phyloP scores from a whole-genome alignment of 1,284 basidiomycete genomes.

The Agaricales sp. region DNA sequence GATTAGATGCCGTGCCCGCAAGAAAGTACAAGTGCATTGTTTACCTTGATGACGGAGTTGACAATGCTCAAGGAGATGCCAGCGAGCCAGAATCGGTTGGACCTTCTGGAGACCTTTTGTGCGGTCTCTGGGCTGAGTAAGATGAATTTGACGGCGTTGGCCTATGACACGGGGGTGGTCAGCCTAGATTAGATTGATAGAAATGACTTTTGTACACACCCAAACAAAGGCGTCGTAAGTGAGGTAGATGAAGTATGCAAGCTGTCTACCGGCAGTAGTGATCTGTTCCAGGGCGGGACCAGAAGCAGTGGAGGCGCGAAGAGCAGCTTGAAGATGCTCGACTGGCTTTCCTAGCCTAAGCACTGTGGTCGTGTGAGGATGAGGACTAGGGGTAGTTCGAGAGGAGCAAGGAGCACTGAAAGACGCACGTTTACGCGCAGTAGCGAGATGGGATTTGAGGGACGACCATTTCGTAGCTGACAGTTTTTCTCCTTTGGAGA shows the following conservation, averaged over 20 bases:
- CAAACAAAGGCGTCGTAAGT: slow-evolving; percentile 75
- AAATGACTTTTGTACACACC: slow-evolving; percentile 37
- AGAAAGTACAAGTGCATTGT: slow-evolving; percentile 3
- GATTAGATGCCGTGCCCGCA: not conserved
- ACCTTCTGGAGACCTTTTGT: slow-evolving; percentile 57
- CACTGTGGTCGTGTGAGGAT: slow-evolving; percentile 36
- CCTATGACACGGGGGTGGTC: slow-evolving; percentile 26
- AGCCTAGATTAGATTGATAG: slow-evolving; percentile 2
- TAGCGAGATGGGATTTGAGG: slow-evolving; percentile 71
- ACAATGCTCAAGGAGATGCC: slow-evolving; percentile 77
- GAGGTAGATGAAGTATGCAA: slow-evolving; percentile 89
- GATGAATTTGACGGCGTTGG: slow-evolving; percentile 63
- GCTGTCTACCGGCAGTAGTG: slow-evolving; percentile 75
- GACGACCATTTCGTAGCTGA: slow-evolving; percentile 69
- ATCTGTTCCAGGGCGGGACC: slow-evolving; percentile 67
- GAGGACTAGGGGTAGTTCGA: slow-evolving; percentile 6
- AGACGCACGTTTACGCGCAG: slow-evolving; percentile 67
- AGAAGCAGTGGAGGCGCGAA: slow-evolving; percentile 61
- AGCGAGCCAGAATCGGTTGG: slow-evolving; percentile 85
- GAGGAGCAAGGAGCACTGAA: slow-evolving; percentile 4
- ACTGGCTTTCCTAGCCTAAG: slow-evolving; percentile 90
- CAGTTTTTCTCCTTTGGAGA: slow-evolving; percentile 51
- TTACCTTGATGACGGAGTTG: slow-evolving; percentile 59
- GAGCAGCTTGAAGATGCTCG: slow-evolving; percentile 89
- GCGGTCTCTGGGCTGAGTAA: slow-evolving; percentile 55